Conservation (phyloP, 2,329 filamentous ascomycete species). For the Pseudogymnoascus sp. region DNA sequence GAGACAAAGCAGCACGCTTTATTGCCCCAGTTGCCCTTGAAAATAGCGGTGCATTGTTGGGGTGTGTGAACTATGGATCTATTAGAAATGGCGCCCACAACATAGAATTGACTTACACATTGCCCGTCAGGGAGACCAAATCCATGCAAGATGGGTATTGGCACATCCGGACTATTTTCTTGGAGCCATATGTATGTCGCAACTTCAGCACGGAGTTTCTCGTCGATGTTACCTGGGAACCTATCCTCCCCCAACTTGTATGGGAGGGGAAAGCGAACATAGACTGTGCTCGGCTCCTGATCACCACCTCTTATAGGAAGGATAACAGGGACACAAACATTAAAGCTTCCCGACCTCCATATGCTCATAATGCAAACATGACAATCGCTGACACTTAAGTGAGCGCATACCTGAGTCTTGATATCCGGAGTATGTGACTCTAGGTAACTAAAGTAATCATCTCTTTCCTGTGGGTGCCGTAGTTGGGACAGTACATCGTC, state of each 20-base stretch:
- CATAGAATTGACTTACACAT: background rate
- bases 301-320: constrained; percentile 13
- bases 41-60: background rate
- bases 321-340: constrained; percentile 27
- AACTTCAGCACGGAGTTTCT: constrained; percentile 34
- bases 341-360: constrained; percentile 30
- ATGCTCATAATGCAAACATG: constrained; percentile 15
- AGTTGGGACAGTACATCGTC: constrained; percentile 6
- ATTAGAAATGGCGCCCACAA: background rate
- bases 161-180: constrained; percentile 29
- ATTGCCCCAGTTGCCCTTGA: background rate
- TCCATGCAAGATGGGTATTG: constrained; percentile 27
- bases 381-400: constrained; percentile 11
- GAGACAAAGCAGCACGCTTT: background rate
- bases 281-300: background rate
- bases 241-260: constrained; percentile 31
- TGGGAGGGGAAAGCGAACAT: constrained; percentile 26
- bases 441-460: background rate
- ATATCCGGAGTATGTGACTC: background rate
- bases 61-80: background rate
- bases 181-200: constrained; percentile 33
- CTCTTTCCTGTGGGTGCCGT: background rate
- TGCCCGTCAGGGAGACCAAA: background rate
- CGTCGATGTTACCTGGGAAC: constrained; percentile 33
- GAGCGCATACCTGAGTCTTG: constrained; percentile 1